These are phyloP conservation scores for Rosa persica DNA, from an alignment of 306 rosid genomes.

Conservation along the genomic window DNA sequence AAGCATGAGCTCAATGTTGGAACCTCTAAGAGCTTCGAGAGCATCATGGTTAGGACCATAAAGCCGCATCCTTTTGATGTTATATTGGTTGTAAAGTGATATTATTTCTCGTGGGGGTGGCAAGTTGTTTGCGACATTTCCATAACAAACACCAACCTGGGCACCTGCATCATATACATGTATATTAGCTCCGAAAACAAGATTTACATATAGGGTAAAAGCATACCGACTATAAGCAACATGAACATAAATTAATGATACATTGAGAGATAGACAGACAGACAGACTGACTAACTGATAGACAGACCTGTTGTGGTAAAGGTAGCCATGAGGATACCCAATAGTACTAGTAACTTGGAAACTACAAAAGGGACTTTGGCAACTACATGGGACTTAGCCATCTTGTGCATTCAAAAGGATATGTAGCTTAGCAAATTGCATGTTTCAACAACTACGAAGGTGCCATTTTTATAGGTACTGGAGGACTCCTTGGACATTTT, in stretches of 20 bases:
- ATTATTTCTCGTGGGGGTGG: conserved; percentile 36
- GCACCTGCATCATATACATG: conserved; percentile 29
- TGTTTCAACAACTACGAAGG: neutral
- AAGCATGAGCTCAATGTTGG: conserved; percentile 36
- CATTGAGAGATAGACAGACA: neutral
- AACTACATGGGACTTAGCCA: neutral
- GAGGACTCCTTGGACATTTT: neutral
- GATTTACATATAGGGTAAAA: neutral
- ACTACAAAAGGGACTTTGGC: conserved; percentile 10
- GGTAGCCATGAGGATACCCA: conserved; percentile 12
- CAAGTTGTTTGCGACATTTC: conserved; percentile 29
- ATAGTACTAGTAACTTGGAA: neutral
- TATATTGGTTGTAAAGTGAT: conserved; percentile 19
- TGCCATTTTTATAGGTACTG: neutral
- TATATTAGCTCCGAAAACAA: neutral
- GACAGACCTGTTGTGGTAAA: neutral
- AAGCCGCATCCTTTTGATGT: conserved; percentile 34
- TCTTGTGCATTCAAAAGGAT: neutral
- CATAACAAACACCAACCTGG: conserved; percentile 48
- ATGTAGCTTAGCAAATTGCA: neutral
- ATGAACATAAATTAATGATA: too few relatives aligned
- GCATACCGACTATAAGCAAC: neutral
- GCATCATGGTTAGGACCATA: conserved; percentile 26
- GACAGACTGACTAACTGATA: too few relatives aligned
- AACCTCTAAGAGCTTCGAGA: conserved; percentile 37